Evolutionary conservation across 768 basidiomycete genomes (phyloP).

Genomic region (Albatrellus ellisii): DNA sequence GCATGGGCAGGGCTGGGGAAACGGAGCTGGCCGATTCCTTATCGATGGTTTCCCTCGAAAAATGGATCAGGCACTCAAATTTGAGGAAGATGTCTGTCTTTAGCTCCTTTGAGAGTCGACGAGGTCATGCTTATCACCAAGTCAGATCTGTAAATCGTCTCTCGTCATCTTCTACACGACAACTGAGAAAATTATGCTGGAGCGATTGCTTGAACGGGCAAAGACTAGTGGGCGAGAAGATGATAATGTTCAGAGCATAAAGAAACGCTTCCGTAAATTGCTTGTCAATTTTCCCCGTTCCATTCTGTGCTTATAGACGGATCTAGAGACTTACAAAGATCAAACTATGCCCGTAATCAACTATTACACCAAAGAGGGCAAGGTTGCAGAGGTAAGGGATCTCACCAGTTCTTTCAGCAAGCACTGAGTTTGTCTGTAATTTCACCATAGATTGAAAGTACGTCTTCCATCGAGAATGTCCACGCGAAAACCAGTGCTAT

Average conservation of each 20-base stretch:
- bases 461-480: slow-evolving; percentile 57
- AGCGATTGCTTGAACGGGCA: slow-evolving; percentile 75
- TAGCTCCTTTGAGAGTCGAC: too few relatives aligned
- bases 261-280: slow-evolving; percentile 84
- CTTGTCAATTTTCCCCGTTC: not conserved
- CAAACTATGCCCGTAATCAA: slow-evolving; percentile 92
- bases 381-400: slow-evolving; percentile 63
- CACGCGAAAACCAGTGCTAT: slow-evolving; percentile 43
- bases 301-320: not conserved
- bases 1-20: slow-evolving; percentile 41
- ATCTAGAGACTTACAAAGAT: slow-evolving; percentile 65
- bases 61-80: slow-evolving; percentile 94
- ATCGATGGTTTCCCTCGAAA: slow-evolving; percentile 97
- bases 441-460: slow-evolving; percentile 47
- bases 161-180: slow-evolving; percentile 81
- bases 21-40: slow-evolving; percentile 75
- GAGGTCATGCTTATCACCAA: slow-evolving; percentile 24
- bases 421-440: not conserved
- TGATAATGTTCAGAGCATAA: slow-evolving; percentile 89
- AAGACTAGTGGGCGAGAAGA: slow-evolving; percentile 95
- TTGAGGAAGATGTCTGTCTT: slow-evolving; percentile 64
- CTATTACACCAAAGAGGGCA: slow-evolving; percentile 51
- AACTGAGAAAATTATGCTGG: slow-evolving; percentile 77
- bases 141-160: slow-evolving; percentile 71
- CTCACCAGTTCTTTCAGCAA: not conserved